Evolutionary conservation across 108 stramenopile species (phyloP), one percentile per base, ranked within the genome.

Genomic region (Cyclotella cryptica): DNA sequence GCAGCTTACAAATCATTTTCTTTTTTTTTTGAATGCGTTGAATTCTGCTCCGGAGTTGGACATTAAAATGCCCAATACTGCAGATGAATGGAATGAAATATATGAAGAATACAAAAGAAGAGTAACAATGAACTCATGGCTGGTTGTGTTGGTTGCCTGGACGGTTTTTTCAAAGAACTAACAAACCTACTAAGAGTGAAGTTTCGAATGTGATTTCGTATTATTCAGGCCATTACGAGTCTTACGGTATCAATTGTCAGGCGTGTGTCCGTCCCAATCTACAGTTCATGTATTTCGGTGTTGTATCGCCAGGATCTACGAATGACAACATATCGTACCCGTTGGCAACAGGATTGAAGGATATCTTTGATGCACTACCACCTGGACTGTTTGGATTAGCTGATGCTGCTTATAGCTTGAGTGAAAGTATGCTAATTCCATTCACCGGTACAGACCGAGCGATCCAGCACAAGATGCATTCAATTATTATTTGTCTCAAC

Each of bases 401-500:
- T 2, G 35, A 35, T 35, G 35, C 35, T 35, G 35, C 35, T 35
- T 35, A 35, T 6, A 35, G 4, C 6, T 35, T 35, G 35, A 63
- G 3, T 15, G 35, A 63, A n/a, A n/a, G n/a, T n/a, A n/a, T n/a
- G n/a, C 11, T 63, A 4, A 41, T 42, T n/a, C 35, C 35, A 12
- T 63, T 9, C 18, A 40, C 35, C 9, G 61, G 61, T 3, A 40
- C 26, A 40, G 22, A 63, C 19, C 1, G 61, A 35, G 10, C 5
- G 15, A 35, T 72, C 62, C 35, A 6, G 2, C 6, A 6, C 35
- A 35, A 35, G 35, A 35, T 35, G 35, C 35, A 35, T 35, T 35
- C 59, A 72, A 77, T 60, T 78, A 45, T 64, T 71, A 63, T 35
- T 21, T 58, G 11, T 63, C 60, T 1, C 77, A 78, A 28, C 30